Evolutionary conservation across 2,329 filamentous ascomycete genomes (phyloP), one percentile per base, ranked within the genome.

Genomic region (Talaromyces islandicus): DNA sequence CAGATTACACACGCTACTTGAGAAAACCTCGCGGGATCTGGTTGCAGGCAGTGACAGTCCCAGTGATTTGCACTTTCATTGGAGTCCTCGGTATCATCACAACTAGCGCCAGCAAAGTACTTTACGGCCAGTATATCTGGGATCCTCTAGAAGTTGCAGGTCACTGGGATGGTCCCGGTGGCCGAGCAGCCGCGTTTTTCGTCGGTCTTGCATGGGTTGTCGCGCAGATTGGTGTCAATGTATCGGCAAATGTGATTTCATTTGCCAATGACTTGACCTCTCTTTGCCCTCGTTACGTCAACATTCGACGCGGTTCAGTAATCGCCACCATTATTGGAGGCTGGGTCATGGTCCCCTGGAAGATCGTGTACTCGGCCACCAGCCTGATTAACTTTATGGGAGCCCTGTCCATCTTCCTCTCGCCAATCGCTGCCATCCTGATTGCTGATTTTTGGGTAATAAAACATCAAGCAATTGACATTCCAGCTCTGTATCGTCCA

Each of bases 241-340:
- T 84, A 57, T 76, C 76, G 1, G 80, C 80, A 3, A 84, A 84
- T 67, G 77, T 74, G 0, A 77, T 85, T 60, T 79, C 79, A 1
- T 80, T 79, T 14, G 82, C 81, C 7, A 84, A 83, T 61, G 82
- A 84, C 66, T 67, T 84, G 57, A 80, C 79, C 0, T 78, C 79
- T 1, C 67, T 85, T 9, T 78, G 81, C 41, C 83, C 83, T 0
- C 74, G 75, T 41, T 84, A 77, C 64, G 71, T 85, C 67, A 83
- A 84, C 68, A 80, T 83, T 59, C 73, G 78, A 17, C 74, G 80
- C 2, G 80, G 80, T 0, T 77, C 77, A 25, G 65, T 82, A 2
- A 64, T 83, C n/a, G 76, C 73, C 57, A 75, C 77, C 1, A 63
- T 79, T 0, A 63, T 78, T 59, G 68, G 52, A 50, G 60, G 59